These are phyloP conservation scores for Miamiensis avidus DNA, from an alignment of 169 alveolate species.

Conservation along the genomic window DNA sequence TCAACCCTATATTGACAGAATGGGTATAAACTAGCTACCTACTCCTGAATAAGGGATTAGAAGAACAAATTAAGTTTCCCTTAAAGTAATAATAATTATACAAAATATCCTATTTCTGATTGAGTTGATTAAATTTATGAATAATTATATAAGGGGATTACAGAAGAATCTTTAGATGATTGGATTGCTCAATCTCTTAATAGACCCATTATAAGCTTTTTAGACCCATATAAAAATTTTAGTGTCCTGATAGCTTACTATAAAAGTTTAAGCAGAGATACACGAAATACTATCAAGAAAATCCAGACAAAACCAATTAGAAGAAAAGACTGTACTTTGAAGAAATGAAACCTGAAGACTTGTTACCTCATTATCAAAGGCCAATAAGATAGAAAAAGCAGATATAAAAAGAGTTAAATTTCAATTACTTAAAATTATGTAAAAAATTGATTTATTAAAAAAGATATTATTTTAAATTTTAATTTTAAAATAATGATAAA, in stretches of 20 bases:
- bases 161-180: slow-evolving; percentile 20
- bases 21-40: neutral
- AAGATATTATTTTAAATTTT: neutral
- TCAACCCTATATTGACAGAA: neutral
- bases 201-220: slow-evolving; percentile 7
- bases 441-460: no score
- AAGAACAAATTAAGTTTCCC: no score
- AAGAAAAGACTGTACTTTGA: neutral
- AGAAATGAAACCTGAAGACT: neutral
- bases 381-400: neutral
- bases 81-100: no score
- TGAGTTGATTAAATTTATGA: no score
- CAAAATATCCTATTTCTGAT: no score
- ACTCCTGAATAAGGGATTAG: neutral
- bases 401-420: neutral
- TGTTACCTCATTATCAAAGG: neutral
- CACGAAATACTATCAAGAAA: neutral
- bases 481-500: no score
- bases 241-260: neutral
- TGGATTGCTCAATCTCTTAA: slow-evolving; percentile 15
- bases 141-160: neutral
- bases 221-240: slow-evolving; percentile 21
- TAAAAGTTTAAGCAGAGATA: neutral
- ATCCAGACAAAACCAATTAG: neutral
- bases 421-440: neutral